Evolutionary conservation across 78 protist genomes (phyloP).

Genomic region (Bodo saltans): DNA sequence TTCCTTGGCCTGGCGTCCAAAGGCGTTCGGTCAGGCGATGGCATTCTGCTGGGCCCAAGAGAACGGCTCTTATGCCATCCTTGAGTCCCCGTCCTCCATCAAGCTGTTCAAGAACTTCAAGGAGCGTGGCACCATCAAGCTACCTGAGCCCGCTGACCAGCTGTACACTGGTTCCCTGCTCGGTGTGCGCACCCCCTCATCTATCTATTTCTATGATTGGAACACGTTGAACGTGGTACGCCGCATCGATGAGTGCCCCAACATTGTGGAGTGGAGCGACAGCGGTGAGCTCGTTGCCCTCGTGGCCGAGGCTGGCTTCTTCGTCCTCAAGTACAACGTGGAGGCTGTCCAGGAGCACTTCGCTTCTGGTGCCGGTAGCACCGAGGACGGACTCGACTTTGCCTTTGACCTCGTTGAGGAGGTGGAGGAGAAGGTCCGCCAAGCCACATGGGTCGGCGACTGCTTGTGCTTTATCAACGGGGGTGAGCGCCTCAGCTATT

Average conservation of each 20-base stretch:
- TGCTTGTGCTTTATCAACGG: conserved; percentile 88
- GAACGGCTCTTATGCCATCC: conserved; percentile 43
- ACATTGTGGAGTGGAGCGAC: conserved; percentile 85
- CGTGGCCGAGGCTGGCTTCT: conserved; percentile 72
- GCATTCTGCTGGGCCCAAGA: conserved; percentile 91
- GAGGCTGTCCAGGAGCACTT: conserved; percentile 47
- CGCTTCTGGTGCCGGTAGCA: conserved; percentile 52
- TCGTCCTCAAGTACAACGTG: conserved; percentile 67
- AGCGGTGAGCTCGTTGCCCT: conserved; percentile 63
- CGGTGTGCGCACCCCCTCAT: conserved; percentile 61
- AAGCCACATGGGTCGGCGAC: conserved; percentile 90
- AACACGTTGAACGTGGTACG: conserved; percentile 68
- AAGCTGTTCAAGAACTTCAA: conserved; percentile 83
- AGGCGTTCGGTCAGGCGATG: conserved; percentile 85
- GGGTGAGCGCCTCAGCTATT: conserved; percentile 79
- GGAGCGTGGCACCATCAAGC: conserved; percentile 60
- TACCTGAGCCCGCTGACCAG: conserved; percentile 66
- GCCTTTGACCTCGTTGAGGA: conserved; percentile 84
- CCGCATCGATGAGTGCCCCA: conserved; percentile 79
- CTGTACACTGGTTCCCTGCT: conserved; percentile 89
- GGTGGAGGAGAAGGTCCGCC: conserved; percentile 40
- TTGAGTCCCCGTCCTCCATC: conserved; percentile 46
- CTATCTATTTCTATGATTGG: conserved; percentile 89
- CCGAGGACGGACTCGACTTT: conserved; percentile 85
- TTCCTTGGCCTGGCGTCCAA: conserved; percentile 85